phyloP scores from a whole-genome alignment of 2,329 filamentous ascomycete species.

The Pseudonectria foliicola region DNA sequence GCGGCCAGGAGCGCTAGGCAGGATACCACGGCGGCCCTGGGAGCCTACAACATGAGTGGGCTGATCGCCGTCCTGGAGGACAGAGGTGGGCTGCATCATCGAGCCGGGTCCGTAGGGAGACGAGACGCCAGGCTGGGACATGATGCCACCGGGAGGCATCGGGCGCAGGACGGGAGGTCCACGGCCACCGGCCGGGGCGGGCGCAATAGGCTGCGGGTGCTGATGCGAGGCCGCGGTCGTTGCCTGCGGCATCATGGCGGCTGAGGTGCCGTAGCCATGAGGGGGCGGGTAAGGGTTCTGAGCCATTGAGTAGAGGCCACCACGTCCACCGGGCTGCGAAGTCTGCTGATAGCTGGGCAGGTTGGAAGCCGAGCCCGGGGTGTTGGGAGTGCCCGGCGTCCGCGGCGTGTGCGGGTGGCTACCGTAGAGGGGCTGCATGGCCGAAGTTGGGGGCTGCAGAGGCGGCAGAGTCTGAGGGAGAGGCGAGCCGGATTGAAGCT shows the following conservation, averaged over 20 bases:
- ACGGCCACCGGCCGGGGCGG: conserved; percentile 54
- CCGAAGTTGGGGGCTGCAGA: conserved; percentile 40
- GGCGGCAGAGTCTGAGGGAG: conserved; percentile 50
- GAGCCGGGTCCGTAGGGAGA: conserved; percentile 55
- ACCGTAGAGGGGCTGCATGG: conserved; percentile 43
- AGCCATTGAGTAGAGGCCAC: conserved; percentile 48
- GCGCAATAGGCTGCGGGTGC: conserved; percentile 70
- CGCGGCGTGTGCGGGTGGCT: conserved; percentile 55
- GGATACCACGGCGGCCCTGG: conserved; percentile 82
- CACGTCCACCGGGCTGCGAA: conserved; percentile 40
- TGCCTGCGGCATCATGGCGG: conserved; percentile 59
- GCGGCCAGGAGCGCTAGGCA: conserved; percentile 83
- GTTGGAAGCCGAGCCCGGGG: conserved; percentile 47
- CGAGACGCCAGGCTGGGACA: conserved; percentile 49
- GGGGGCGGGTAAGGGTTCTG: conserved; percentile 48
- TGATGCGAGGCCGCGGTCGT: conserved; percentile 62
- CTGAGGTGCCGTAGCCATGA: conserved; percentile 48
- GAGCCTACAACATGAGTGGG: conserved; percentile 92
- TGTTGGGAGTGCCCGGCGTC: conserved; percentile 56
- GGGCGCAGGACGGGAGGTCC: conserved; percentile 56
- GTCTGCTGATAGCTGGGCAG: conserved; percentile 49
- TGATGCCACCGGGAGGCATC: conserved; percentile 62
- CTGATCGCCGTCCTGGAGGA: conserved; percentile 52
- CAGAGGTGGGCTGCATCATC: conserved; percentile 49
- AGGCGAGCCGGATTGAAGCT: conserved; percentile 41